These are phyloP conservation scores for Pleomassaria siparia DNA, from an alignment of 2,329 filamentous ascomycete species.

Conservation along the genomic window DNA sequence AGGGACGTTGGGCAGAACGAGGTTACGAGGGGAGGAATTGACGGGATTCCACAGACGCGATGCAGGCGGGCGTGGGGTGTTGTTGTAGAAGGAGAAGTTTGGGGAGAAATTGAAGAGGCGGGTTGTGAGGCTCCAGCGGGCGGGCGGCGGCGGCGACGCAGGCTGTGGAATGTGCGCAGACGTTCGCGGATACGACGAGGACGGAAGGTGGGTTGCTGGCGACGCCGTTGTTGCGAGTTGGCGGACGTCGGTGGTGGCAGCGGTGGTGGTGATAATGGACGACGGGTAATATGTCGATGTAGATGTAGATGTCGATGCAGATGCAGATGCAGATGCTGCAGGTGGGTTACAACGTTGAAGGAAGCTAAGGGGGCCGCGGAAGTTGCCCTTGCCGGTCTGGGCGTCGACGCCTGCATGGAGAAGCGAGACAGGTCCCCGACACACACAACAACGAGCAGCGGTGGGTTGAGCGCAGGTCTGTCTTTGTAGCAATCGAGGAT, in stretches of 20 bases:
- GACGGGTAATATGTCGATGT: background rate
- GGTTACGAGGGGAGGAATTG: conserved; percentile 58
- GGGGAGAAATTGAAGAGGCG: conserved; percentile 45
- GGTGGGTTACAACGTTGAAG: background rate
- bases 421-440: conserved; percentile 1
- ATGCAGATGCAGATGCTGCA: too few species aligned
- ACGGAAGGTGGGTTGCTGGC: conserved; percentile 17
- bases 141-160: conserved; percentile 17
- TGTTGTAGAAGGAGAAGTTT: conserved; percentile 30
- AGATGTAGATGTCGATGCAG: too few species aligned
- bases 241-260: conserved; percentile 4
- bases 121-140: conserved; percentile 46
- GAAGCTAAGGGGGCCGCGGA: conserved; percentile 7
- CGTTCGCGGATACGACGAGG: conserved; percentile 29
- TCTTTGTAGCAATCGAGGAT: too few species aligned
- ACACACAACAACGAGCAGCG: too few species aligned
- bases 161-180: conserved; percentile 19
- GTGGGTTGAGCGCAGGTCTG: too few species aligned
- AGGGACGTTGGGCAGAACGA: conserved; percentile 48
- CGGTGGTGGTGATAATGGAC: background rate
- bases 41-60: conserved; percentile 63
- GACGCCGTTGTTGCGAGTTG: conserved; percentile 22
- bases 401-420: conserved; percentile 7
- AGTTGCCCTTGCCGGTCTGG: conserved; percentile 8
- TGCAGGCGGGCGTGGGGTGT: conserved; percentile 42